Percentiles rank a stretch among this genome's conserved stretches.
Conservation (phyloP, 2,329 filamentous ascomycete genomes). For the Pseudogymnoascus sp. region DNA sequence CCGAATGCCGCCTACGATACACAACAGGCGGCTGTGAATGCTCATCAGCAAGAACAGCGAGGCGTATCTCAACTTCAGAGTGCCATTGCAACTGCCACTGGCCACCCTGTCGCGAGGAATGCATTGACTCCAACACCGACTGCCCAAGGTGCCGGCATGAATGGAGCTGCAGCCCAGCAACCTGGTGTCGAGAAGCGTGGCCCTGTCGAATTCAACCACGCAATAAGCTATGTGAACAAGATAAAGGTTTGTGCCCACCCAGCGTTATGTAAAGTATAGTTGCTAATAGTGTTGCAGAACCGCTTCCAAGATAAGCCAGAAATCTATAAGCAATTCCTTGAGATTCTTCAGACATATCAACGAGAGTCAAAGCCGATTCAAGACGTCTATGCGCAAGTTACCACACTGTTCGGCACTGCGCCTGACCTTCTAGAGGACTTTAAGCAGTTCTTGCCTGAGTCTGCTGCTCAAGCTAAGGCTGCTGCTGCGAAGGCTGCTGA, state of each 20-base stretch:
- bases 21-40: slow-evolving; percentile 33
- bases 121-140: slow-evolving; percentile 54
- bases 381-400: slow-evolving; percentile 96
- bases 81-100: slow-evolving; percentile 39
- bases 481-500: slow-evolving; percentile 52
- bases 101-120: slow-evolving; percentile 42
- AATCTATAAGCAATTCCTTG: slow-evolving; percentile 98
- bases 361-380: slow-evolving; percentile 97
- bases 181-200: slow-evolving; percentile 73
- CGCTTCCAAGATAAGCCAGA: slow-evolving; percentile 94
- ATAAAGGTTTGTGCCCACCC: slow-evolving; percentile 69
- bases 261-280: slow-evolving; percentile 10
- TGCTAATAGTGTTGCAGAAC: slow-evolving; percentile 52
- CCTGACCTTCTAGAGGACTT: slow-evolving; percentile 96
- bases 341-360: slow-evolving; percentile 97
- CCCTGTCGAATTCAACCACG: slow-evolving; percentile 97
- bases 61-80: slow-evolving; percentile 60
- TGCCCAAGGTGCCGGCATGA: slow-evolving; percentile 50
- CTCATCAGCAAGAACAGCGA: slow-evolving; percentile 57
- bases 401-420: slow-evolving; percentile 83
- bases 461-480: slow-evolving; percentile 61
- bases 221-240: slow-evolving; percentile 98
- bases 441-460: slow-evolving; percentile 95
- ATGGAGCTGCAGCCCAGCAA: slow-evolving; percentile 52
- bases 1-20: slow-evolving; percentile 33